Conservation (phyloP, 495 filamentous ascomycete genomes). For the Mytilinidion resinicola region DNA sequence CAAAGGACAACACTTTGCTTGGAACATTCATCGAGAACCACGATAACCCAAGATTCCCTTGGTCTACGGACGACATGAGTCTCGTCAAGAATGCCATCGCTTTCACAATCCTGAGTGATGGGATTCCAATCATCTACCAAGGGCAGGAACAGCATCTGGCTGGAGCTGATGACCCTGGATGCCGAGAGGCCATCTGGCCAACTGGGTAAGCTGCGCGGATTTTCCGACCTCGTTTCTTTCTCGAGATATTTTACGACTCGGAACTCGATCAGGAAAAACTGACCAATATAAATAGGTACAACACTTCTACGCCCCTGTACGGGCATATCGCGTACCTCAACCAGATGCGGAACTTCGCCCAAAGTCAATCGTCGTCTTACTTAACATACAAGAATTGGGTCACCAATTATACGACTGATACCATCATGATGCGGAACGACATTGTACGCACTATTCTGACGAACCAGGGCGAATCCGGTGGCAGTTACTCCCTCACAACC, state of each 20-base stretch:
- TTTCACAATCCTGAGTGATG: constrained; percentile 62
- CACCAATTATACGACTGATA: background rate
- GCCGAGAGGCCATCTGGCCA: constrained; percentile 66
- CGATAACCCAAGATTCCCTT: constrained; percentile 62
- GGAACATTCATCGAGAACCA: constrained; percentile 75
- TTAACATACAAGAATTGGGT: background rate
- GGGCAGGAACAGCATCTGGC: constrained; percentile 64
- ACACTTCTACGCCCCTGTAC: constrained; percentile 9
- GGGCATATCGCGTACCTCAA: constrained; percentile 10
- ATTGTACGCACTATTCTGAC: constrained; percentile 7
- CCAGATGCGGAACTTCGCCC: constrained; percentile 7
- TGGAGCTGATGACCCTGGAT: constrained; percentile 50
- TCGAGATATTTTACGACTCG: no score
- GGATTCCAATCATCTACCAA: constrained; percentile 56
- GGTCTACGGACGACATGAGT: constrained; percentile 46
- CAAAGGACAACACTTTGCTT: constrained; percentile 50
- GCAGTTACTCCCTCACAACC: constrained; percentile 7
- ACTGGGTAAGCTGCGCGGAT: constrained; percentile 33
- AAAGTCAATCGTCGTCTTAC: background rate
- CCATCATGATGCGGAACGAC: constrained; percentile 2
- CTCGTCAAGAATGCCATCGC: constrained; percentile 62
- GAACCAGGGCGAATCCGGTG: constrained; percentile 6
- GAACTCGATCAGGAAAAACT: no score
- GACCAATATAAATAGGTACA: background rate
- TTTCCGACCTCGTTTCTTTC: constrained; percentile 35